These are phyloP conservation scores for Exutisphaerella laricina DNA, from an alignment of 2,329 filamentous ascomycete species.

Conservation along the genomic window DNA sequence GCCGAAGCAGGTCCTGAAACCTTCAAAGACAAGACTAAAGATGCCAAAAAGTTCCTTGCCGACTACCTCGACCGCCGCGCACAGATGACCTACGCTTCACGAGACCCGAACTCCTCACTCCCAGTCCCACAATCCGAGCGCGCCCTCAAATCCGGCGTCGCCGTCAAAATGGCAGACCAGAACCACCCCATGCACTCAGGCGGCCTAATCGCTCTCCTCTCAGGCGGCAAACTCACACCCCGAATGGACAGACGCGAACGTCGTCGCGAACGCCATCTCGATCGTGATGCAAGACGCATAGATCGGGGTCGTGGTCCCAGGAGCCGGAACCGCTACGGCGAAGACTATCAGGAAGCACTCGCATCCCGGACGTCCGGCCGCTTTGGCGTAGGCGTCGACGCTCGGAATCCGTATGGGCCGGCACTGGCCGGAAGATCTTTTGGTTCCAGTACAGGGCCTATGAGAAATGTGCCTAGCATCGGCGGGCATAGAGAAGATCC, in stretches of 20 bases:
- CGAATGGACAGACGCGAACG: conserved; percentile 13
- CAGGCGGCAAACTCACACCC: conserved; percentile 40
- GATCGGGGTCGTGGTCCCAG: conserved; percentile 10
- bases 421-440: conserved; percentile 1
- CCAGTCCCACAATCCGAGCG: conserved; percentile 29
- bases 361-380: background rate
- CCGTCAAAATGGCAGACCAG: no score
- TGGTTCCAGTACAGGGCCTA: background rate
- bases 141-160: conserved; percentile 44
- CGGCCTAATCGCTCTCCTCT: conserved; percentile 43
- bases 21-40: conserved; percentile 27
- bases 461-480: background rate
- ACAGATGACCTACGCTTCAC: conserved; percentile 45
- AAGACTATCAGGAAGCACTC: conserved; percentile 14
- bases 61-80: conserved; percentile 48
- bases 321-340: conserved; percentile 7
- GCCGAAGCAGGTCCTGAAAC: conserved; percentile 21
- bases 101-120: conserved; percentile 33
- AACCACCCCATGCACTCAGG: conserved; percentile 49
- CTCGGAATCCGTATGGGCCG: background rate
- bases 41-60: conserved; percentile 38
- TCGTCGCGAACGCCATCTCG: conserved; percentile 8
- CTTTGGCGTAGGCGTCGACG: background rate
- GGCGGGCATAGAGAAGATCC: background rate
- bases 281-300: conserved; percentile 12